Conservation (phyloP, 2,329 filamentous ascomycete genomes). For the Epichloe brachyelytri region DNA sequence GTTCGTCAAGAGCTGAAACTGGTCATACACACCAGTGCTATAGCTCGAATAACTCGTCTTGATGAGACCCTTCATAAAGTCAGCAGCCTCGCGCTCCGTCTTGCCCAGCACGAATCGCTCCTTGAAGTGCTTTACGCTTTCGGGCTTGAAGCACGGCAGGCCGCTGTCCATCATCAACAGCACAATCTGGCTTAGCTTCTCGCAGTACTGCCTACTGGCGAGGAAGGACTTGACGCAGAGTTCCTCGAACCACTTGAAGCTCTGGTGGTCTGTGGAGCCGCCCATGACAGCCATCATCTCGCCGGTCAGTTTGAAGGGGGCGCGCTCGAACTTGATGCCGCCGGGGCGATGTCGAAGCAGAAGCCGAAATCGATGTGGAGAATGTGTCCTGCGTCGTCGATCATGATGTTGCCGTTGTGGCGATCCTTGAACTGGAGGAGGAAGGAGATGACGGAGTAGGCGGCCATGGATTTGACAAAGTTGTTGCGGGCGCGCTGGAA, state of each 20-base stretch:
- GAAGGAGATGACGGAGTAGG: slow-evolving; percentile 94
- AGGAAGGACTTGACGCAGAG: slow-evolving; percentile 93
- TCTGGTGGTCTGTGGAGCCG: slow-evolving; percentile 67
- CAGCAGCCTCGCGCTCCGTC: slow-evolving; percentile 82
- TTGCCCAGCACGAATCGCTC: slow-evolving; percentile 89
- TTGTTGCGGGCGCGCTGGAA: slow-evolving; percentile 94
- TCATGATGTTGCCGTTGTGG: slow-evolving; percentile 99
- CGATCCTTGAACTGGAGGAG: slow-evolving; percentile 97
- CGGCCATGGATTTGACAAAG: slow-evolving; percentile 98
- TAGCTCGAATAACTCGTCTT: slow-evolving; percentile 84
- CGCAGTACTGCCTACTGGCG: slow-evolving; percentile 70
- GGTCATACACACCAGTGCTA: slow-evolving; percentile 90
- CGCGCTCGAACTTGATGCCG: slow-evolving; percentile 93
- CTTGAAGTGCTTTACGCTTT: slow-evolving; percentile 83
- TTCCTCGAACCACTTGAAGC: slow-evolving; percentile 94
- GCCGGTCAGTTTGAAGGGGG: slow-evolving; percentile 91
- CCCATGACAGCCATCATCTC: slow-evolving; percentile 99
- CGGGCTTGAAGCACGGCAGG: slow-evolving; percentile 93
- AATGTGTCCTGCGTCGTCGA: slow-evolving; percentile 93
- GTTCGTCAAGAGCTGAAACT: slow-evolving; percentile 94
- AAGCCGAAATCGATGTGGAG: slow-evolving; percentile 99
- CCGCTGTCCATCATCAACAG: slow-evolving; percentile 93
- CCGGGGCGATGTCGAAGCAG: slow-evolving; percentile 97
- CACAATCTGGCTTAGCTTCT: slow-evolving; percentile 83
- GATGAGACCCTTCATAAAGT: slow-evolving; percentile 83